Evolutionary conservation across 2,329 filamentous ascomycete species (phyloP).

Genomic region (Trematosphaeria pertusa): DNA sequence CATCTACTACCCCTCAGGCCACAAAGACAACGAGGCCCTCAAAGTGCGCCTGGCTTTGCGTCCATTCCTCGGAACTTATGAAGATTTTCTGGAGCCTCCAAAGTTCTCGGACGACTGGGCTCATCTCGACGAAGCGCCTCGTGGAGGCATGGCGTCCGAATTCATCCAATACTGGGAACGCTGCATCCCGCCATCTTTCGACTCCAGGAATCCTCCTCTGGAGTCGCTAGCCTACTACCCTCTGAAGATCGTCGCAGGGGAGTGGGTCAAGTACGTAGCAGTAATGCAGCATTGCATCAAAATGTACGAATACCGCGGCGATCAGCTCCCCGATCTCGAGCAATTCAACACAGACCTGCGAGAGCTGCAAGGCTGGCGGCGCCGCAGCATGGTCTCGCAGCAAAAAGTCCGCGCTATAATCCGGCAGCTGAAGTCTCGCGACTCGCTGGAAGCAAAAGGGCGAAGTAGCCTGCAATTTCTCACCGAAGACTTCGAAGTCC

Average conservation of each 20-base stretch:
- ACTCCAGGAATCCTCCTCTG: conserved; percentile 11
- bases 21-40: background rate
- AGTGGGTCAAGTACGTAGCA: conserved; percentile 32
- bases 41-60: background rate
- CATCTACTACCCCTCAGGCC: conserved; percentile 2
- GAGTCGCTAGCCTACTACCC: conserved; percentile 24
- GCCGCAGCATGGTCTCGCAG: conserved; percentile 24
- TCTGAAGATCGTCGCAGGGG: conserved; percentile 26
- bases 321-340: conserved; percentile 17
- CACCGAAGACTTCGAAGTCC: conserved; percentile 15
- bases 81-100: conserved; percentile 19
- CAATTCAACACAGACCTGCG: conserved; percentile 25
- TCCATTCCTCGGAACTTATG: conserved; percentile 17
- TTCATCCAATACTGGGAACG: conserved; percentile 20
- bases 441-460: background rate
- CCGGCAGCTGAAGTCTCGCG: conserved; percentile 10
- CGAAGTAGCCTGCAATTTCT: conserved; percentile 4
- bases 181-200: conserved; percentile 12
- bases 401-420: conserved; percentile 16
- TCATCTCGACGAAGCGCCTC: background rate
- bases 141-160: conserved; percentile 19
- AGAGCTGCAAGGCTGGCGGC: conserved; percentile 32
- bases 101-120: conserved; percentile 6
- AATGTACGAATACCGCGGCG: conserved; percentile 26
- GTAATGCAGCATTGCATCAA: conserved; percentile 31